phyloP scores from a whole-genome alignment of 2,329 filamentous ascomycete genomes.

The Stemphylium vesicarium region DNA sequence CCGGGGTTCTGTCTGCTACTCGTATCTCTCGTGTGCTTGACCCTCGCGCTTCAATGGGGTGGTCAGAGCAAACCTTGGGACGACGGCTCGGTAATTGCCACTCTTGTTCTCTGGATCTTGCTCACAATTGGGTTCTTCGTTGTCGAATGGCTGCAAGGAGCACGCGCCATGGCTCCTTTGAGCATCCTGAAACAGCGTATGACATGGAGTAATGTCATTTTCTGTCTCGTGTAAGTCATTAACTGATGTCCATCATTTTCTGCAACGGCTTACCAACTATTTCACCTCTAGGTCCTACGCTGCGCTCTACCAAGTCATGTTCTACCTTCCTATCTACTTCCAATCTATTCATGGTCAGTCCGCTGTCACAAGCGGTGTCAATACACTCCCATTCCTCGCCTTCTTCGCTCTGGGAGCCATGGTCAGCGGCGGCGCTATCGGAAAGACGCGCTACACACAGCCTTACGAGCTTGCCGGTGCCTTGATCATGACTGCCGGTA shows the following conservation, averaged over 20 bases:
- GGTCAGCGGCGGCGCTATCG: neutral
- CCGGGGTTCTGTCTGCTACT: neutral
- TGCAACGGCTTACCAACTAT: no score
- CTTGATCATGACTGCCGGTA: neutral
- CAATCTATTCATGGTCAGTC: neutral
- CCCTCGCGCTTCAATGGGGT: neutral
- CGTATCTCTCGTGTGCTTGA: neutral
- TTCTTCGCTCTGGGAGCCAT: neutral
- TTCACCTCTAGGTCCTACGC: no score
- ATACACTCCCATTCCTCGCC: neutral
- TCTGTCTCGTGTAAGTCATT: no score
- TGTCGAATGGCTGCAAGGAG: no score
- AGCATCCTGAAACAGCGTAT: no score
- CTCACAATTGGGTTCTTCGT: no score
- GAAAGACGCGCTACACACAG: neutral
- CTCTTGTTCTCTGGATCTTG: neutral
- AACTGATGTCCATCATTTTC: no score
- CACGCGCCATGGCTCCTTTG: no score
- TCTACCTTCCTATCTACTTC: neutral
- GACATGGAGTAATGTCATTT: no score
- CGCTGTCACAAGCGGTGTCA: neutral
- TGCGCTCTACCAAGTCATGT: no score
- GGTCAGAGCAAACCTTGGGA: neutral
- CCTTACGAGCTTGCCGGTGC: constrained; percentile 11
- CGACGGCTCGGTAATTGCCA: neutral